Evolutionary conservation across 1,284 basidiomycete species (phyloP), one percentile per base, ranked within the genome.

Genomic region (Mrakiaceae sp.): DNA sequence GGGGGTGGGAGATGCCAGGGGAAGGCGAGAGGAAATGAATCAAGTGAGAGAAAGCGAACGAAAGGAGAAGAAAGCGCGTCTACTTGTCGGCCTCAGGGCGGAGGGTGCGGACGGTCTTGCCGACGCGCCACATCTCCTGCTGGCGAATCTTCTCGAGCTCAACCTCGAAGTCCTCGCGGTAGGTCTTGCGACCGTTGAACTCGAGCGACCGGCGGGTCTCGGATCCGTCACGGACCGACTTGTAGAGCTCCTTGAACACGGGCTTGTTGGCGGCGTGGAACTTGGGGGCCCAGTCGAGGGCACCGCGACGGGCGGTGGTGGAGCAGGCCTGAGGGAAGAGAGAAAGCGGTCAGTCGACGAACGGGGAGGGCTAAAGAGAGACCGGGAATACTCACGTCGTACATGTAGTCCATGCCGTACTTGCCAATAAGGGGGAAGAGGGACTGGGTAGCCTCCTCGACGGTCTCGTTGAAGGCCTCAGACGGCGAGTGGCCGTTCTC

Each of bases 361-460:
- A 11, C 7, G 14, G 48, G 47, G 11, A 51, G 54, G 42, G 53
- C 11, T 39, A 57, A 9, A 12, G 56, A 8, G 46, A 9, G 40
- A 56, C 43, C 10, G 11, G 40, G 9, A 50, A 3, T 39, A 44
- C 58, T 54, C 12, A 60, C 60, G 74, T 88, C 87, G 83, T 87
- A 98, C 95, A 98, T 98, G 86, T 98, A 97, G 81, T 98, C 95
- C 96, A 97, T 97, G 68, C 90, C 91, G 77, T 96, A 88, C 75
- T 88, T 84, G 72, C 94, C 95, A 72, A 99, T 92, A 74, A 99
- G 80, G 67, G 96, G 95, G 83, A 92, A 98, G 70, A 99, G 86
- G 64, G 93, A 97, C 78, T 98, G 93, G 60, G 96, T 97, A 16
- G 96, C 96, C 81, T 98, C 95, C 79, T 98, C 95, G 68, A 97